Evolutionary conservation across 768 basidiomycete species (phyloP).

Genomic region (Tubosaeta sp.): DNA sequence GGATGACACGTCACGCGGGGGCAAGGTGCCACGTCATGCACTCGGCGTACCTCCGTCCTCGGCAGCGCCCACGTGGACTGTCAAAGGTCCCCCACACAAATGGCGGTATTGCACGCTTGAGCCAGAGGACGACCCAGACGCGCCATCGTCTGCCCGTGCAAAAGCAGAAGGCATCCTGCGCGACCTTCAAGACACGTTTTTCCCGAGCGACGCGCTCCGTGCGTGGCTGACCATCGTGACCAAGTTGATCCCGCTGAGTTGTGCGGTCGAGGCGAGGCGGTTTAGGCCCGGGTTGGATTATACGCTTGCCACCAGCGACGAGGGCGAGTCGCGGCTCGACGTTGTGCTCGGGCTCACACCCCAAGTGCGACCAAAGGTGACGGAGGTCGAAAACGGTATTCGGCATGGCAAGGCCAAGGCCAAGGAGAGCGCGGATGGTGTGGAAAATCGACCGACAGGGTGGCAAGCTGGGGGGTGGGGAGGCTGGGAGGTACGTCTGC

Average conservation of each 20-base stretch:
- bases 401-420: constrained; percentile 30
- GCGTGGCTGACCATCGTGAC: constrained; percentile 83
- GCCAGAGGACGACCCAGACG: background rate
- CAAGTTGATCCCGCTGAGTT: constrained; percentile 64
- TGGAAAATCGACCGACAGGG: constrained; percentile 35
- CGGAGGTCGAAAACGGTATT: background rate
- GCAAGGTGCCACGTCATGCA: constrained; percentile 62
- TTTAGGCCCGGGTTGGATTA: constrained; percentile 94
- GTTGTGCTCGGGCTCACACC: constrained; percentile 86
- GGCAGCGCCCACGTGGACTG: constrained; percentile 55
- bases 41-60: constrained; percentile 45
- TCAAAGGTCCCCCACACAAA: constrained; percentile 90
- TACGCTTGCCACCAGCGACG: constrained; percentile 86
- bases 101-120: constrained; percentile 82
- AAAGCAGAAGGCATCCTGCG: constrained; percentile 22
- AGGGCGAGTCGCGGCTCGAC: constrained; percentile 78
- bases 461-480: constrained; percentile 82
- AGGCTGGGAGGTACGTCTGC: constrained; percentile 79
- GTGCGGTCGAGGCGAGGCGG: constrained; percentile 75
- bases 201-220: constrained; percentile 78
- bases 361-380: constrained; percentile 32
- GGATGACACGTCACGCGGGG: constrained; percentile 43
- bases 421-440: constrained; percentile 14
- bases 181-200: constrained; percentile 68
- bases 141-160: constrained; percentile 7